Conservation (phyloP, 139 green algal genomes). For the Coccomyxa sp. region DNA sequence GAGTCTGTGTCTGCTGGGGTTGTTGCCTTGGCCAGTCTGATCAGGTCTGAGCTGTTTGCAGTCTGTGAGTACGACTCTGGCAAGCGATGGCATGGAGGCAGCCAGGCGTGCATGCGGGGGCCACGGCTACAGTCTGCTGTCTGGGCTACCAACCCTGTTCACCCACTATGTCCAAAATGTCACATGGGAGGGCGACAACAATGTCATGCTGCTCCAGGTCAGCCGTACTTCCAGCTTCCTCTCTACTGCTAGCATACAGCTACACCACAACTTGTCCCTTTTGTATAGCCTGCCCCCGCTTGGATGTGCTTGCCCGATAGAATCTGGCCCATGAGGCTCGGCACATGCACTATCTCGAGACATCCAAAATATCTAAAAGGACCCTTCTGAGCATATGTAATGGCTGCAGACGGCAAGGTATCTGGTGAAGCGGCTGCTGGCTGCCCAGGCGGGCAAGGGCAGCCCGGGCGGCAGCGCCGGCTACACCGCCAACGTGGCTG, state of each 20-base stretch:
- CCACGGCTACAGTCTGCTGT: conserved; percentile 84
- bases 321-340: too few relatives aligned
- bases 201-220: conserved; percentile 72
- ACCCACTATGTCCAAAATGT: conserved; percentile 86
- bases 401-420: conserved; percentile 46
- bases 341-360: too few relatives aligned
- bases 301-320: too few relatives aligned
- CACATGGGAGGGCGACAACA: conserved; percentile 96
- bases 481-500: conserved; percentile 49
- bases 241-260: not conserved
- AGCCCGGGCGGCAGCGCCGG: conserved; percentile 28
- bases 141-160: conserved; percentile 76
- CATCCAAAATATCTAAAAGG: too few relatives aligned
- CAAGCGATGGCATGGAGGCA: conserved; percentile 76
- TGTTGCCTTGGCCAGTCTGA: too few relatives aligned
- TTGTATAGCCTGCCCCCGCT: too few relatives aligned
- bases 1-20: too few relatives aligned
- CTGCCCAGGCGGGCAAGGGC: conserved; percentile 23
- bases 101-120: conserved; percentile 80
- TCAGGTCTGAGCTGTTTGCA: conserved; percentile 20
- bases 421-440: conserved; percentile 65
- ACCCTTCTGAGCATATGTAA: too few relatives aligned
- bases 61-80: conserved; percentile 57
- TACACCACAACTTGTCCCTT: too few relatives aligned
- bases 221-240: not conserved